These are phyloP conservation scores for Physaria fendleri DNA, from an alignment of 345 rosid genomes.

Conservation along the genomic window DNA sequence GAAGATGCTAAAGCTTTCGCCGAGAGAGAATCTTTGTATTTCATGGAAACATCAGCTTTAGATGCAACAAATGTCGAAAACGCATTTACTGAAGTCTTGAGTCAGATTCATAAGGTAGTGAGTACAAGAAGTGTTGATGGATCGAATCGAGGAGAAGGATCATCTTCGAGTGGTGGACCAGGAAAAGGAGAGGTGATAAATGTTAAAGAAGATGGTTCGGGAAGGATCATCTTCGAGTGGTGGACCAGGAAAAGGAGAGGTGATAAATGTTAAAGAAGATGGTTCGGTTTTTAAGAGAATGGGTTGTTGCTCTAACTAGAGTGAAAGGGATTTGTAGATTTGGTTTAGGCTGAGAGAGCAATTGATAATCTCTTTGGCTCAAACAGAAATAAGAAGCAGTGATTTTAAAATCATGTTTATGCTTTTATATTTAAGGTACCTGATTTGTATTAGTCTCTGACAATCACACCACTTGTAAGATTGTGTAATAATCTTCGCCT, in stretches of 20 bases:
- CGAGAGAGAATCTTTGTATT: slow-evolving; percentile 42
- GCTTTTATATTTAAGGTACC: slow-evolving; percentile 5
- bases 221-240: slow-evolving; percentile 21
- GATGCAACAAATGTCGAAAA: slow-evolving; percentile 48
- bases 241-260: slow-evolving; percentile 31
- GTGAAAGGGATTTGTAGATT: slow-evolving; percentile 8
- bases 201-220: too few relatives aligned
- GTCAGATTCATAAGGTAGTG: slow-evolving; percentile 48
- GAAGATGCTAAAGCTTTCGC: slow-evolving; percentile 53
- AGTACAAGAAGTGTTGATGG: slow-evolving; percentile 53
- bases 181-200: slow-evolving; percentile 31
- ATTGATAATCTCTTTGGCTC: slow-evolving; percentile 5
- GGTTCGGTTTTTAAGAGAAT: slow-evolving; percentile 29
- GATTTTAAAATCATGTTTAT: background rate
- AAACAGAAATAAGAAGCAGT: background rate
- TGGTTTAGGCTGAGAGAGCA: slow-evolving; percentile 6
- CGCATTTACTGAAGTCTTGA: slow-evolving; percentile 51
- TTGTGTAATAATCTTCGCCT: slow-evolving; percentile 6
- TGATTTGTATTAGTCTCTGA: background rate
- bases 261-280: slow-evolving; percentile 30
- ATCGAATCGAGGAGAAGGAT: slow-evolving; percentile 32
- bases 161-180: slow-evolving; percentile 16
- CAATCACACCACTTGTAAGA: background rate
- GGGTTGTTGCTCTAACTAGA: slow-evolving; percentile 37
- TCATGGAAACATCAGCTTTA: slow-evolving; percentile 61